A percentile compares a stretch with the other conserved stretches of the same genome.
Evolutionary conservation across 1,284 basidiomycete genomes (phyloP).

Genomic region (Vanrija sp.): DNA sequence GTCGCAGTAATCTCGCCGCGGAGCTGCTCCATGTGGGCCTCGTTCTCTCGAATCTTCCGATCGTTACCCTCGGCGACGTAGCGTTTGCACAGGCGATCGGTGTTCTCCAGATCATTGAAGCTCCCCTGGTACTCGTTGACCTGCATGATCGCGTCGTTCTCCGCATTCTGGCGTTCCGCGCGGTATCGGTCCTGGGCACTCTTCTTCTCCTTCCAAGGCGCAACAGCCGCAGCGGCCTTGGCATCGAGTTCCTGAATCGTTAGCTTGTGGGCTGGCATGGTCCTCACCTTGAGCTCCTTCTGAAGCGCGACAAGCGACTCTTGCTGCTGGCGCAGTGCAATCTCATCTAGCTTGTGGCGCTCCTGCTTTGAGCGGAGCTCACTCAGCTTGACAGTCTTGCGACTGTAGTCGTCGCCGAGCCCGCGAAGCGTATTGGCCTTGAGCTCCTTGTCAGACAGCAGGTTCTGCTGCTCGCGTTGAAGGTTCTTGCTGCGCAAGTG

Average conservation of each 20-base stretch:
- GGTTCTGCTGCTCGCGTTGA: slow-evolving; percentile 62
- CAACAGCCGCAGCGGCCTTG: slow-evolving; percentile 32
- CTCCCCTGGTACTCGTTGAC: slow-evolving; percentile 34
- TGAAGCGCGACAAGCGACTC: slow-evolving; percentile 54
- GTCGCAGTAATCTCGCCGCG: slow-evolving; percentile 51
- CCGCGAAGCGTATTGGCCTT: slow-evolving; percentile 58
- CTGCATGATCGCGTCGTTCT: slow-evolving; percentile 32
- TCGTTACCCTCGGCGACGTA: slow-evolving; percentile 69
- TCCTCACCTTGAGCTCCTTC: slow-evolving; percentile 35
- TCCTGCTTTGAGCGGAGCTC: slow-evolving; percentile 61
- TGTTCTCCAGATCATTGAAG: slow-evolving; percentile 34
- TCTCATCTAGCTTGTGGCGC: slow-evolving; percentile 61
- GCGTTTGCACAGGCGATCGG: slow-evolving; percentile 37
- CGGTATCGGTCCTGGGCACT: slow-evolving; percentile 32
- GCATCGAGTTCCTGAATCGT: slow-evolving; percentile 34
- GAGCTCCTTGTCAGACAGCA: slow-evolving; percentile 64
- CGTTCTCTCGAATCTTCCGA: slow-evolving; percentile 61
- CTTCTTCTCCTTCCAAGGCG: slow-evolving; percentile 44
- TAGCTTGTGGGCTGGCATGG: not conserved
- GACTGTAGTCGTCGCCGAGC: slow-evolving; percentile 52
- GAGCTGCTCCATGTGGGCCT: slow-evolving; percentile 55
- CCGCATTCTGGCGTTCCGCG: slow-evolving; percentile 28
- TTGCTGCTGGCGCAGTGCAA: slow-evolving; percentile 60
- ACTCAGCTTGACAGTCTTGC: slow-evolving; percentile 61
- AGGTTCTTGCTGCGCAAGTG: slow-evolving; percentile 58